Percentiles rank a stretch among this genome's conserved stretches.
Conservation (phyloP, 192 early-diverging fungal genomes). For the Paraglomus brasilianum region DNA sequence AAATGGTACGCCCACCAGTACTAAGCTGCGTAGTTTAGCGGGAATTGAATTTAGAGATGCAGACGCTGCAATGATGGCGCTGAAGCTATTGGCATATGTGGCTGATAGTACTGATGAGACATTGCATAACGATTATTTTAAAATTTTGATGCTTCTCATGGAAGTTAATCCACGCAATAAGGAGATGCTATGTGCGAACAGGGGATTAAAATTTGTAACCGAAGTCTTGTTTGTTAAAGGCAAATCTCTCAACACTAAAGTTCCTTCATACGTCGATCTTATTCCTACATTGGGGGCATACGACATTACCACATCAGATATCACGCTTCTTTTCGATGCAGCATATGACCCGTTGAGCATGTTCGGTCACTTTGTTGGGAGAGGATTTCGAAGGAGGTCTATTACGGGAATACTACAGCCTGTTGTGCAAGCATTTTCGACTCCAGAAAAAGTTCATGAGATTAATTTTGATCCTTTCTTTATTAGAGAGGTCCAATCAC, state of each 20-base stretch:
- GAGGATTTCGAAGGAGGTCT: conserved; percentile 29
- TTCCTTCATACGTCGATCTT: conserved; percentile 43
- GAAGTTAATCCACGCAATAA: conserved; percentile 47
- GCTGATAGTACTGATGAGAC: conserved; percentile 38
- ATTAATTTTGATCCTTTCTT: conserved; percentile 38
- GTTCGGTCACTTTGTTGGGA: conserved; percentile 30
- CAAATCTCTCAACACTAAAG: conserved; percentile 33
- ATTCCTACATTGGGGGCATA: conserved; percentile 44
- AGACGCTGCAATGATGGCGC: conserved; percentile 43
- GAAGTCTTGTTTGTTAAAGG: conserved; percentile 40
- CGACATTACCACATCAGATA: conserved; percentile 41
- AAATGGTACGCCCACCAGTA: conserved; percentile 34
- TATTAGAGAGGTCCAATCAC: conserved; percentile 43
- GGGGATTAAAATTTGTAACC: conserved; percentile 40
- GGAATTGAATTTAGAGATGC: conserved; percentile 42
- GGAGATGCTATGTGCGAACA: conserved; percentile 38
- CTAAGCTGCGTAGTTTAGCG: conserved; percentile 36
- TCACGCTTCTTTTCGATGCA: conserved; percentile 40
- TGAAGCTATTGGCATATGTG: conserved; percentile 37
- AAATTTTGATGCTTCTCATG: conserved; percentile 43
- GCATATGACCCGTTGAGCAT: conserved; percentile 43
- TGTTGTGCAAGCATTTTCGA: conserved; percentile 20
- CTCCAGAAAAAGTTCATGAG: conserved; percentile 13
- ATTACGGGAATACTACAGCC: conserved; percentile 18
- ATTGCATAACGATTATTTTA: conserved; percentile 40